These are phyloP conservation scores for Kitagawia praeruptora DNA, from an alignment of 129 eudicot species.

Conservation along the genomic window DNA sequence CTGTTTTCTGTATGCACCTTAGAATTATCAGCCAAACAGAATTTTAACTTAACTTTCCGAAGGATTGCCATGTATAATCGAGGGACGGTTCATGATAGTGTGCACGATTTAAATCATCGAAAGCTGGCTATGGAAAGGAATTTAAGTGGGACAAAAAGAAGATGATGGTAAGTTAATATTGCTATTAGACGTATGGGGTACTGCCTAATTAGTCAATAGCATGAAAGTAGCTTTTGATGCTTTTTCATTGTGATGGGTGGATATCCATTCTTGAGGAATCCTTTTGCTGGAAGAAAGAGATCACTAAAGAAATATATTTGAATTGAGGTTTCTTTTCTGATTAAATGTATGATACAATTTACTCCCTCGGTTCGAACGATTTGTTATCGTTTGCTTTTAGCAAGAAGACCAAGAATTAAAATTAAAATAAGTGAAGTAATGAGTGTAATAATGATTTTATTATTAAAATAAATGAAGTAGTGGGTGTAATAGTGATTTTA, in stretches of 20 bases:
- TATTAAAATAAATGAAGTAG: no score
- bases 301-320: neutral
- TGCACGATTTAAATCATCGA: conserved; percentile 10
- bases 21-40: conserved; percentile 23
- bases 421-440: no score
- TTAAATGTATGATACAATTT: neutral
- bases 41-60: conserved; percentile 22
- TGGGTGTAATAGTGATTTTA: no score
- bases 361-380: no score
- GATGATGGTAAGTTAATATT: neutral
- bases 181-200: neutral
- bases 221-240: conserved; percentile 29
- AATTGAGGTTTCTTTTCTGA: neutral
- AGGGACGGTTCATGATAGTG: conserved; percentile 6
- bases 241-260: conserved; percentile 21
- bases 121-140: conserved; percentile 22
- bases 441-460: no score
- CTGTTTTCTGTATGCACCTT: conserved; percentile 23
- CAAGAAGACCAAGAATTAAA: no score
- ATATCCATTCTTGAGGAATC: conserved; percentile 44
- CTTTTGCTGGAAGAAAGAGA: conserved; percentile 34
- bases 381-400: no score
- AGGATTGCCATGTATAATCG: conserved; percentile 12
- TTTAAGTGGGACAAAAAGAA: conserved; percentile 9
- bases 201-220: conserved; percentile 15